These are phyloP conservation scores for Takashimella tepidaria DNA, from an alignment of 1,284 basidiomycete species.

Conservation along the genomic window DNA sequence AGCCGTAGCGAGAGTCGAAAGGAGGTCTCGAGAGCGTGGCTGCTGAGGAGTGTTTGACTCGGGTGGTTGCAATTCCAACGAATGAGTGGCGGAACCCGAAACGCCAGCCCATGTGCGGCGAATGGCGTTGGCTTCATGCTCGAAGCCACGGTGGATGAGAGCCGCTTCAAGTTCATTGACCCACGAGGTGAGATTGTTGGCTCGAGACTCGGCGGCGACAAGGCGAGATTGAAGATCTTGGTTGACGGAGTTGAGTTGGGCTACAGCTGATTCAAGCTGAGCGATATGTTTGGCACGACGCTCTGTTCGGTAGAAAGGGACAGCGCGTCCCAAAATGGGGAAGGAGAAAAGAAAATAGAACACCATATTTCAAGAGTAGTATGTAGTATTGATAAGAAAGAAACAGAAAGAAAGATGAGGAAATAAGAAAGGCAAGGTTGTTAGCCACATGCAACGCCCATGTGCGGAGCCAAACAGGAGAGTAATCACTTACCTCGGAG, in stretches of 20 bases:
- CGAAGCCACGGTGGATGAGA: slow-evolving; percentile 27
- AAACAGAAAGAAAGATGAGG: background rate
- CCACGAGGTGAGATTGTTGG: slow-evolving; percentile 26
- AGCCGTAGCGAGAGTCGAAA: slow-evolving; percentile 17
- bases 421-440: too few relatives aligned
- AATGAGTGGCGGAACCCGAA: background rate
- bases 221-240: slow-evolving; percentile 20
- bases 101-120: slow-evolving; percentile 22
- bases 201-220: slow-evolving; percentile 15
- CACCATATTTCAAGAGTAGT: background rate
- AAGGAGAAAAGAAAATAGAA: background rate
- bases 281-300: slow-evolving; percentile 40
- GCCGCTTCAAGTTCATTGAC: slow-evolving; percentile 32
- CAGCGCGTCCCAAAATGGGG: background rate
- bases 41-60: background rate
- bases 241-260: slow-evolving; percentile 14
- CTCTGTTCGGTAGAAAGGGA: slow-evolving; percentile 24
- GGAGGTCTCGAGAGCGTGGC: slow-evolving; percentile 4
- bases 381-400: background rate
- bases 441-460: too few relatives aligned
- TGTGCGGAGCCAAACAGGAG: too few relatives aligned
- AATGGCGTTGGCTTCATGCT: slow-evolving; percentile 25
- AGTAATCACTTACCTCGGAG: slow-evolving; percentile 35
- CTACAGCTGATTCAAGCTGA: slow-evolving; percentile 28
- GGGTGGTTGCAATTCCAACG: background rate